phyloP scores from a whole-genome alignment of 208 protist species.

The Trypanosoma avium region DNA sequence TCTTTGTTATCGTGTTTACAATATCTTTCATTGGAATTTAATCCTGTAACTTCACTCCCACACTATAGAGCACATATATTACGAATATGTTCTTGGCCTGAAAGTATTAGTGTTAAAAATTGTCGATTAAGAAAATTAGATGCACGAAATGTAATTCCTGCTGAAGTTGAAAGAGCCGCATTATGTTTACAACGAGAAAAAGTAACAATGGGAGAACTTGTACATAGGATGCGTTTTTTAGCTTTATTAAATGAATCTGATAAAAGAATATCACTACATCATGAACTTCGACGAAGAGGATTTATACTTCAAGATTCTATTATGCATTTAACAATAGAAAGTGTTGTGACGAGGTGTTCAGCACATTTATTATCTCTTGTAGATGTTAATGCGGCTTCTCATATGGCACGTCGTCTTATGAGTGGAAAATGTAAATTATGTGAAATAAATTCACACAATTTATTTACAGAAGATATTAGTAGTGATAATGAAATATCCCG shows the following conservation, averaged over 20 bases:
- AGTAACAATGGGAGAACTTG: slow-evolving; percentile 58
- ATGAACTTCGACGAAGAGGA: slow-evolving; percentile 54
- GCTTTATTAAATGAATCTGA: slow-evolving; percentile 57
- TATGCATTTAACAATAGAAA: slow-evolving; percentile 24
- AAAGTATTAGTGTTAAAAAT: slow-evolving; percentile 37
- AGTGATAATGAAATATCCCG: slow-evolving; percentile 4
- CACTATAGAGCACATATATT: slow-evolving; percentile 84
- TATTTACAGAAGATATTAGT: background rate
- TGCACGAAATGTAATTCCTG: slow-evolving; percentile 31
- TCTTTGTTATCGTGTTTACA: slow-evolving; percentile 62
- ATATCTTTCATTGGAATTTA: slow-evolving; percentile 83
- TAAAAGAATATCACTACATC: slow-evolving; percentile 41
- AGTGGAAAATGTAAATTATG: slow-evolving; percentile 32
- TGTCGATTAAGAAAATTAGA: slow-evolving; percentile 82
- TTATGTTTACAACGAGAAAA: slow-evolving; percentile 62
- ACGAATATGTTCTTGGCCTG: slow-evolving; percentile 74
- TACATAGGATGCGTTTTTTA: slow-evolving; percentile 58
- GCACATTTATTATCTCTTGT: slow-evolving; percentile 37
- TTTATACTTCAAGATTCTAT: slow-evolving; percentile 37
- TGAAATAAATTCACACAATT: slow-evolving; percentile 2
- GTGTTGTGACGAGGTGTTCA: slow-evolving; percentile 46
- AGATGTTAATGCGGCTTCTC: slow-evolving; percentile 38
- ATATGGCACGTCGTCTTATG: slow-evolving; percentile 53
- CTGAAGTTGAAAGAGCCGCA: slow-evolving; percentile 44
- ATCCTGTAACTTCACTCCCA: slow-evolving; percentile 71